Base-by-base conservation (phyloP, 2,329 filamentous ascomycete species). In the Orbilia brochopaga region DNA sequence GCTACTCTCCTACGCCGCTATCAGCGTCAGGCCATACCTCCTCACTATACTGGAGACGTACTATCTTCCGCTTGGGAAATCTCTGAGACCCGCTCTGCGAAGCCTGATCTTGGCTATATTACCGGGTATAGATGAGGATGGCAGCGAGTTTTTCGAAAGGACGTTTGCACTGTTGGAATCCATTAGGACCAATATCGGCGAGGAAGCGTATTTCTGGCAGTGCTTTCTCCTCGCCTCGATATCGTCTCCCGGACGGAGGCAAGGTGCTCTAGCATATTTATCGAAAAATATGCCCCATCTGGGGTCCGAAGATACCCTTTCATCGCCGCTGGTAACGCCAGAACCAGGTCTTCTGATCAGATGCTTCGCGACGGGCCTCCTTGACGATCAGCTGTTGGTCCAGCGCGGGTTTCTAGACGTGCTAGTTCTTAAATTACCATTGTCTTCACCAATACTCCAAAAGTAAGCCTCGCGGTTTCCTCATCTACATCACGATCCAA, bases 371-470 rank as follows among this genome's bases (percentile, higher is more conserved):
- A 91, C 92, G 21, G 95, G 94, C 0, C 84, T 99, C 13, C 85
- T 84, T 0, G 95, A 99, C 78, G 86, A 92, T 35, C 92, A 99
- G 78, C 81, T 96, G 19, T 85, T 99, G 40, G 92, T 97, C 27
- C 95, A 99, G 79, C 86, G 94, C 73, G 94, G 94, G 7, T 99
- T 95, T 78, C 84, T 99, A 42, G 95, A 99, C 79, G 81, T 99
- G 30, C 84, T 99, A 15, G 93, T 97, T 8, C 91, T 90, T 0
- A 90, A 97, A 78, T 81, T 99, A 17, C 93, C 95, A 2, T 82
- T 99, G 5, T 87, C 92, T 77, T 93, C 92, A 1, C 83, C 85
- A 15, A 88, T 97, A 1, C 81, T 99, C 7, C 92, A 95, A 78
- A 84, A 85, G 15, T 85, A 85, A 51, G 89, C 93, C 37, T 15